These are phyloP conservation scores for Globisporangium cederbergense DNA, from an alignment of 352 stramenopile genomes.

Conservation along the genomic window DNA sequence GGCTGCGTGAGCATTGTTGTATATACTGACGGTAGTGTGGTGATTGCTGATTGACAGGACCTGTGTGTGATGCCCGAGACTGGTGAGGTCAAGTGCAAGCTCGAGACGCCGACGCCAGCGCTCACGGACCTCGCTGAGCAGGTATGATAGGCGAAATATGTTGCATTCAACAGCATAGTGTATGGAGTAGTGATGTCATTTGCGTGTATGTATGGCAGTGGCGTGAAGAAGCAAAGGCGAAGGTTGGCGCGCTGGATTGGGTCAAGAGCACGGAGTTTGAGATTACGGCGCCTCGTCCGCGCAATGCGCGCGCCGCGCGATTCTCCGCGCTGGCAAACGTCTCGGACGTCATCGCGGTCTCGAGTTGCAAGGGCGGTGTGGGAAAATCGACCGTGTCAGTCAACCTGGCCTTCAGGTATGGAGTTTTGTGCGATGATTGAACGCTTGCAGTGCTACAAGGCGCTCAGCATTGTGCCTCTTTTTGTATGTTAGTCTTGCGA, in stretches of 20 bases:
- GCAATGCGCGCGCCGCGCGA: constrained; percentile 61
- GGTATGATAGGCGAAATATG: constrained; percentile 25
- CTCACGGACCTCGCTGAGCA: constrained; percentile 67
- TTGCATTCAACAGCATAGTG: neutral
- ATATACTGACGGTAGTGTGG: neutral
- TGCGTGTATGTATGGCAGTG: constrained; percentile 39
- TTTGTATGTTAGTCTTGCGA: constrained; percentile 41
- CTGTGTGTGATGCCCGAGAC: constrained; percentile 39
- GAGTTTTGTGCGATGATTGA: neutral
- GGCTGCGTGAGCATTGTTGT: neutral
- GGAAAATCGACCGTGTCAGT: constrained; percentile 99
- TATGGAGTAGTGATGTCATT: neutral
- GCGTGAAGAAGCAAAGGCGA: constrained; percentile 48
- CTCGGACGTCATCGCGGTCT: constrained; percentile 87
- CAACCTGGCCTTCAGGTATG: constrained; percentile 94
- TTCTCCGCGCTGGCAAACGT: constrained; percentile 83
- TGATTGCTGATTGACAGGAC: constrained; percentile 30
- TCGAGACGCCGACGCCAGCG: constrained; percentile 64
- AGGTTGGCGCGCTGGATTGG: constrained; percentile 65
- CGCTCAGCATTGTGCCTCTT: neutral
- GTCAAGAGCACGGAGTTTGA: constrained; percentile 67
- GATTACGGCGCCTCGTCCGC: constrained; percentile 52
- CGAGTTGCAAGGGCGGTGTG: constrained; percentile 96
- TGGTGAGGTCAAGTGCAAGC: constrained; percentile 63
- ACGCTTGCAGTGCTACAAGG: neutral